Evolutionary conservation across 2,329 filamentous ascomycete species (phyloP).

Genomic region (Colletotrichum chlorophyti): DNA sequence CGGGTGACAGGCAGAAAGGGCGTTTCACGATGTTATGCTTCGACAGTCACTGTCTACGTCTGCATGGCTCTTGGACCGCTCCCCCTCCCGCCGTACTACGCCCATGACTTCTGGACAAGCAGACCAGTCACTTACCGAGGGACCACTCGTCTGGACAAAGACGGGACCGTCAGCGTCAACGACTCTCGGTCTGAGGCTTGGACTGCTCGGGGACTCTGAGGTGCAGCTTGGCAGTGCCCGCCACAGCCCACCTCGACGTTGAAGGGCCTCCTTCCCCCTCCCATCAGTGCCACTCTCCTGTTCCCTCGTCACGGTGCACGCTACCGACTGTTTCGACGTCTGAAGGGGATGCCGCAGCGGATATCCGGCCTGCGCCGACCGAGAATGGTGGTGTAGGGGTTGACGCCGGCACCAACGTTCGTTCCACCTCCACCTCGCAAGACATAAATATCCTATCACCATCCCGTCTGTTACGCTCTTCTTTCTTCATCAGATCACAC

Average conservation of each 20-base stretch:
- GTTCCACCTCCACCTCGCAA: neutral
- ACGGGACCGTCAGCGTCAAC: slow-evolving; percentile 22
- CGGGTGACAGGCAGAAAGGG: slow-evolving; percentile 16
- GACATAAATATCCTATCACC: slow-evolving; percentile 29
- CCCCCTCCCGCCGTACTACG: slow-evolving; percentile 9
- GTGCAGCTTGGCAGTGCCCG: slow-evolving; percentile 23
- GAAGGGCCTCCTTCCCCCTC: neutral
- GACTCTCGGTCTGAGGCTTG: slow-evolving; percentile 24
- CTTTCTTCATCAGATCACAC: slow-evolving; percentile 20
- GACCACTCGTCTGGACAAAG: neutral
- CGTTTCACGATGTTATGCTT: slow-evolving; percentile 27
- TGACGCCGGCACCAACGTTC: slow-evolving; percentile 8
- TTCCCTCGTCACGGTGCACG: slow-evolving; percentile 18
- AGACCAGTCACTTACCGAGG: neutral
- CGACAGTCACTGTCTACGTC: neutral
- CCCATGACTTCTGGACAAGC: too few species aligned
- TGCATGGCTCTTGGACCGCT: slow-evolving; percentile 23
- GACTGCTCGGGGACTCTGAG: slow-evolving; percentile 26
- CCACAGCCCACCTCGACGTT: slow-evolving; percentile 15
- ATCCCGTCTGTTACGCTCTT: slow-evolving; percentile 7
- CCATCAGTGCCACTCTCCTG: slow-evolving; percentile 15
- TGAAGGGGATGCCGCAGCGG: slow-evolving; percentile 15
- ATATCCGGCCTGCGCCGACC: slow-evolving; percentile 27
- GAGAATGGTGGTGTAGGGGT: neutral
- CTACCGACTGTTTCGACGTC: slow-evolving; percentile 18